A percentile compares a stretch with the other conserved stretches of the same genome.
Conservation (phyloP, 2,329 filamentous ascomycete genomes). For the Aspergillus ustus region DNA sequence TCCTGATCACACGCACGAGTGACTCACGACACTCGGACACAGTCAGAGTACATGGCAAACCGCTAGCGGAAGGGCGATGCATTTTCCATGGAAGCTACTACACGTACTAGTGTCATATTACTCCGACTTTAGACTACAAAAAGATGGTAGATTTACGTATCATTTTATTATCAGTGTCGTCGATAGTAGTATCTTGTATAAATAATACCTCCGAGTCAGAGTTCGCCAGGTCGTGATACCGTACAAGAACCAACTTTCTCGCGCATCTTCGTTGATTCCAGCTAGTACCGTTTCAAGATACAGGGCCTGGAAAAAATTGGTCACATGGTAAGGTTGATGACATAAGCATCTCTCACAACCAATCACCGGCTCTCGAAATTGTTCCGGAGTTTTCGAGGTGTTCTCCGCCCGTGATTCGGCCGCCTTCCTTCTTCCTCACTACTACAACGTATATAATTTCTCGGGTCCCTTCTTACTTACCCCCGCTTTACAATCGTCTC, state of each 20-base stretch:
- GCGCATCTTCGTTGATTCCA: neutral
- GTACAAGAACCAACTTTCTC: neutral
- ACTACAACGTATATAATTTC: constrained; percentile 25
- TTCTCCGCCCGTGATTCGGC: constrained; percentile 29
- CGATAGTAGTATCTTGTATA: neutral
- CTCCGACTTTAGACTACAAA: neutral
- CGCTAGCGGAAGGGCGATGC: neutral
- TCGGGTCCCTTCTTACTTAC: neutral
- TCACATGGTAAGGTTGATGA: constrained; percentile 12
- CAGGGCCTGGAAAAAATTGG: constrained; percentile 7
- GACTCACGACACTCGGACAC: neutral
- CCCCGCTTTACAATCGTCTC: constrained; percentile 26
- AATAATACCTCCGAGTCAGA: neutral
- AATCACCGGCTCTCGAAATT: constrained; percentile 18
- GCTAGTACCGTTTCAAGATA: constrained; percentile 3
- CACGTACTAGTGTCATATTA: neutral
- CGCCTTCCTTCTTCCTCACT: constrained; percentile 26
- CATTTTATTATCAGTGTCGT: neutral
- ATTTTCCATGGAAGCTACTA: neutral
- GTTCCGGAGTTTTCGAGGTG: constrained; percentile 31
- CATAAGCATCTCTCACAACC: constrained; percentile 12
- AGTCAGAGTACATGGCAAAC: neutral
- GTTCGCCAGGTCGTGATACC: neutral
- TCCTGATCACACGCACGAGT: neutral
- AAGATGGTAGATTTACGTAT: neutral